Percentiles rank a stretch among this genome's conserved stretches.
Evolutionary conservation across 202 grass and related monocot species (phyloP).

Genomic region (Panicum virgatum): DNA sequence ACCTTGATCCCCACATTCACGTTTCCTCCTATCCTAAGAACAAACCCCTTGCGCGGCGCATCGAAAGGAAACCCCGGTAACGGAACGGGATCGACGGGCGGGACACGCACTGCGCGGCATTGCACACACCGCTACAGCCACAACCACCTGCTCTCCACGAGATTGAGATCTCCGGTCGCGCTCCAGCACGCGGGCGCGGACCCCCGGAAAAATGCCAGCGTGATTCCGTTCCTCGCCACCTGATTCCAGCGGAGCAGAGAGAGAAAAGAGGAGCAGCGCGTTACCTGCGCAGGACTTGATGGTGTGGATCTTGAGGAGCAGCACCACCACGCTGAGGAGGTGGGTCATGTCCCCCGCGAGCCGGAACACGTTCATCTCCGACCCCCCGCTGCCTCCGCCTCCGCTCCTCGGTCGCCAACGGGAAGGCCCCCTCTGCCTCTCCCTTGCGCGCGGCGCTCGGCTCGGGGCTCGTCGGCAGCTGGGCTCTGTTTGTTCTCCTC

Average conservation of each 20-base stretch:
- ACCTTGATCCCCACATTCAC: not conserved
- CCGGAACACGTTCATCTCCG: conserved; percentile 66
- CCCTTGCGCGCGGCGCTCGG: not conserved
- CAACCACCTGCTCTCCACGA: not conserved
- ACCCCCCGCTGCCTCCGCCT: not conserved
- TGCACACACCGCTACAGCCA: not conserved
- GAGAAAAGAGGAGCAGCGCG: not conserved
- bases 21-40: not conserved
- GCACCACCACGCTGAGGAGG: conserved; percentile 72
- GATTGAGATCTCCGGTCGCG: not conserved
- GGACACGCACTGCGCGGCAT: not conserved
- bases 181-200: not conserved
- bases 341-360: conserved; percentile 77
- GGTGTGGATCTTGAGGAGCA: conserved; percentile 84
- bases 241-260: not conserved
- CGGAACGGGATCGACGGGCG: not conserved
- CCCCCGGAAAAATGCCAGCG: not conserved
- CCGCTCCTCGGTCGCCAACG: not conserved
- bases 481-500: not conserved
- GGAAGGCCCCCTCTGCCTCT: not conserved
- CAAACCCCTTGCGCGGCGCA: not conserved
- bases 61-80: not conserved
- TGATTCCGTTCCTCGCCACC: not conserved
- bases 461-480: conserved; percentile 23
- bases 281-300: conserved; percentile 80